Conservation (phyloP, 1,284 basidiomycete species). For the Ceratobasidium theobromae region DNA sequence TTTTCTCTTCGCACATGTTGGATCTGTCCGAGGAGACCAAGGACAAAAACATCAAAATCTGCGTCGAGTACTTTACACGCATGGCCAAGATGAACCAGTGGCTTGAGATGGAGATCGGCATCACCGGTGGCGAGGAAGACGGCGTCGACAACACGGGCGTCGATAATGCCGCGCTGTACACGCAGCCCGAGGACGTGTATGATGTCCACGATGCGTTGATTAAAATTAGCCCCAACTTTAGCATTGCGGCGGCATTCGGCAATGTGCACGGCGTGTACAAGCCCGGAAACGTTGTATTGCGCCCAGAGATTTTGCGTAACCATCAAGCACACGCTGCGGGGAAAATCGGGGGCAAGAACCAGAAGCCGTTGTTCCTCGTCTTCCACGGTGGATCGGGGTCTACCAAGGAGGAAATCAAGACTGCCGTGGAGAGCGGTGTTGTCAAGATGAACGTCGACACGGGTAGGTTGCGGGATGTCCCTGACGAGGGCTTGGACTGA, state of each 20-base stretch:
- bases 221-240: constrained; percentile 91
- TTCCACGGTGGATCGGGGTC: constrained; percentile 99
- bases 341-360: constrained; percentile 66
- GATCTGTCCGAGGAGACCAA: constrained; percentile 98
- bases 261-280: constrained; percentile 98
- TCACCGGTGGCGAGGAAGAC: constrained; percentile 99
- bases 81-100: constrained; percentile 92
- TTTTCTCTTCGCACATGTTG: constrained; percentile 99
- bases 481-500: neutral
- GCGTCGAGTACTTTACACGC: constrained; percentile 93
- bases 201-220: constrained; percentile 86
- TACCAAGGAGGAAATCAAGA: constrained; percentile 93
- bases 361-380: constrained; percentile 94
- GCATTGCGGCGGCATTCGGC: constrained; percentile 94
- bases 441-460: constrained; percentile 98
- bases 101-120: constrained; percentile 99
- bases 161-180: constrained; percentile 94
- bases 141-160: constrained; percentile 96
- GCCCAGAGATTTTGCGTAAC: constrained; percentile 88
- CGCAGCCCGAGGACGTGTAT: constrained; percentile 95
- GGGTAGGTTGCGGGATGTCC: constrained; percentile 45
- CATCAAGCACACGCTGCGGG: constrained; percentile 82
- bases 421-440: constrained; percentile 89
- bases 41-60: constrained; percentile 94
- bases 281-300: constrained; percentile 89